Evolutionary conservation across 2,329 filamentous ascomycete genomes (phyloP).

Genomic region (Colletotrichum liaoningense): DNA sequence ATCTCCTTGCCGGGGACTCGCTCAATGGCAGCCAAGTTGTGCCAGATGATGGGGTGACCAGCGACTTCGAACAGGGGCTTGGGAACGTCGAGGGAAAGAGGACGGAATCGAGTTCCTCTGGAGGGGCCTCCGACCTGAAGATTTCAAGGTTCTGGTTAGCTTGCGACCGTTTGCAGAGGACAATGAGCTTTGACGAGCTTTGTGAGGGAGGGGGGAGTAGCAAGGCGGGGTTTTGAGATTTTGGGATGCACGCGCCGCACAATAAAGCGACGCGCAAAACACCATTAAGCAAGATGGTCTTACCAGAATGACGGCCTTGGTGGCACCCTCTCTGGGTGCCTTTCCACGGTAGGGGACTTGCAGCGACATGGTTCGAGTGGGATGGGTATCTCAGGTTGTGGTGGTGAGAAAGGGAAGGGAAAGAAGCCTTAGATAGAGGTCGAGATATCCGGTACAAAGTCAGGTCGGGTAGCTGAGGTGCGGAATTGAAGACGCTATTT

Average conservation of each 20-base stretch:
- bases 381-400: constrained; percentile 27
- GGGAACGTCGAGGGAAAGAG: constrained; percentile 93
- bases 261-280: constrained; percentile 32
- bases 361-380: constrained; percentile 59
- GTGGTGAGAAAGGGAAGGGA: constrained; percentile 13
- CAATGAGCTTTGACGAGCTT: background rate
- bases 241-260: constrained; percentile 29
- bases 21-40: constrained; percentile 91
- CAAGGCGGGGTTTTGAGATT: constrained; percentile 30
- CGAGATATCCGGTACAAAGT: background rate
- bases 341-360: constrained; percentile 65
- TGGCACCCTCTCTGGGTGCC: constrained; percentile 68
- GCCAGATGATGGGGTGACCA: constrained; percentile 97
- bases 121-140: constrained; percentile 91
- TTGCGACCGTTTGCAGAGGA: constrained; percentile 24
- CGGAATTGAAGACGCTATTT: constrained; percentile 10
- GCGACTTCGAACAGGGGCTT: constrained; percentile 99
- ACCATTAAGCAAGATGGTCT: background rate
- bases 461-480: constrained; percentile 7
- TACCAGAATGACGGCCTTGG: constrained; percentile 96
- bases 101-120: constrained; percentile 93
- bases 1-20: constrained; percentile 85
- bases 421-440: background rate
- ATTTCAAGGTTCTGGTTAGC: constrained; percentile 43
- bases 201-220: constrained; percentile 34